A percentile compares a stretch with the other conserved stretches of the same genome.
phyloP scores from a whole-genome alignment of 2,329 filamentous ascomycete species.

The Sclerotinia spermophila region DNA sequence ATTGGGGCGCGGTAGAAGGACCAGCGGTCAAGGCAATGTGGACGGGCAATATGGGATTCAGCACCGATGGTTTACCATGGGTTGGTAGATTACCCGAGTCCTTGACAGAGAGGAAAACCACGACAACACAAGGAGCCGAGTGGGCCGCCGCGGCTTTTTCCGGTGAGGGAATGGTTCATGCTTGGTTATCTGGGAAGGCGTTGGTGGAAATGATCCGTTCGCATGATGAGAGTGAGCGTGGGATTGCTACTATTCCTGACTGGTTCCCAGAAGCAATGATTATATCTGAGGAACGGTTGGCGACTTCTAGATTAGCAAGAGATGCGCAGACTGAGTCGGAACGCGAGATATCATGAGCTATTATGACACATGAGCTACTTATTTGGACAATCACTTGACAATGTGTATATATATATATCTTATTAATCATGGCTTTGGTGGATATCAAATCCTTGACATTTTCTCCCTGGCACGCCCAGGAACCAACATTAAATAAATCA shows the following conservation, averaged over 20 bases:
- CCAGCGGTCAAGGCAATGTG: slow-evolving; percentile 36
- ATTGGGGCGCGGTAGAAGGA: slow-evolving; percentile 46
- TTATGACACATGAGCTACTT: no score
- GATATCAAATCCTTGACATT: not conserved
- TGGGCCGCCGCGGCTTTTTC: slow-evolving; percentile 9
- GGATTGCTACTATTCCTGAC: slow-evolving; percentile 8
- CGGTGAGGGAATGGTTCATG: slow-evolving; percentile 12
- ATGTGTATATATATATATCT: not conserved
- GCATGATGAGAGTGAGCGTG: slow-evolving; percentile 36
- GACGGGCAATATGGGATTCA: slow-evolving; percentile 24
- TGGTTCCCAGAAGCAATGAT: slow-evolving; percentile 10
- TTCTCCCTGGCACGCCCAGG: not conserved
- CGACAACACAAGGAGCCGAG: not conserved
- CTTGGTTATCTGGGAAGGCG: slow-evolving; percentile 41
- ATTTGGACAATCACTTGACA: not conserved
- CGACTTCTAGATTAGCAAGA: not conserved
- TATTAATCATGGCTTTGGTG: not conserved
- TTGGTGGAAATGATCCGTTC: slow-evolving; percentile 42
- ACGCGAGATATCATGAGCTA: not conserved
- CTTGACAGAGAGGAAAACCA: not conserved
- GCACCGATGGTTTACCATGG: slow-evolving; percentile 7
- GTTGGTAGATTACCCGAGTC: not conserved
- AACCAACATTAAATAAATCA: not conserved
- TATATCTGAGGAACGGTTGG: slow-evolving; percentile 2
- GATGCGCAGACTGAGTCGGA: not conserved